These are phyloP conservation scores for Wickerhamomyces sydowiorum DNA, from an alignment of 805 yeast species.

Conservation along the genomic window DNA sequence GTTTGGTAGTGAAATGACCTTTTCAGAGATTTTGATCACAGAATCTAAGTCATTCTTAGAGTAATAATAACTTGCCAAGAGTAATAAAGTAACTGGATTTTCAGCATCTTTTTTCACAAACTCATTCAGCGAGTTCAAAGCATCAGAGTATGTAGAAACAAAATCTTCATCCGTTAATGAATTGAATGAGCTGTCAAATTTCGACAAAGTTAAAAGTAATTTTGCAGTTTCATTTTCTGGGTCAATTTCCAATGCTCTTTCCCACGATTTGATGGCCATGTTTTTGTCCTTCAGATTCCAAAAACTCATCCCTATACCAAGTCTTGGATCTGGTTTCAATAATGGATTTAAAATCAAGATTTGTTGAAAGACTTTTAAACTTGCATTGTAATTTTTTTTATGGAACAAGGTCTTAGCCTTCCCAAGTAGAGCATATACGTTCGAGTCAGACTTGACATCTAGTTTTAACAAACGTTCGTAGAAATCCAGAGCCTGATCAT, in stretches of 20 bases:
- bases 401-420: constrained; percentile 77
- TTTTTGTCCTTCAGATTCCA: constrained; percentile 80
- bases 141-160: constrained; percentile 47
- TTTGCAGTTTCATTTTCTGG: constrained; percentile 55
- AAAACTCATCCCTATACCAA: constrained; percentile 91
- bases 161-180: constrained; percentile 57
- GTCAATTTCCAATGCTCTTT: constrained; percentile 64
- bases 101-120: constrained; percentile 34
- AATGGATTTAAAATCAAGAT: constrained; percentile 72
- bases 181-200: constrained; percentile 58
- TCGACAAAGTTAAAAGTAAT: constrained; percentile 59
- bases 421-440: constrained; percentile 73
- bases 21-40: constrained; percentile 51
- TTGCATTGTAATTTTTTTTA: constrained; percentile 65
- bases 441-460: constrained; percentile 45
- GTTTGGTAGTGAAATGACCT: constrained; percentile 36
- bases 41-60: constrained; percentile 55
- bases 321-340: constrained; percentile 83
- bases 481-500: constrained; percentile 65
- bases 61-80: constrained; percentile 67
- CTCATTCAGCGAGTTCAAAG: constrained; percentile 40
- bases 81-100: constrained; percentile 58
- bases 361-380: constrained; percentile 80
- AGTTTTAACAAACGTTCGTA: constrained; percentile 53
- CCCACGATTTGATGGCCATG: constrained; percentile 81